These are phyloP conservation scores for Leucoagaricus sp. DNA, from an alignment of 1,284 basidiomycete species.

Conservation along the genomic window DNA sequence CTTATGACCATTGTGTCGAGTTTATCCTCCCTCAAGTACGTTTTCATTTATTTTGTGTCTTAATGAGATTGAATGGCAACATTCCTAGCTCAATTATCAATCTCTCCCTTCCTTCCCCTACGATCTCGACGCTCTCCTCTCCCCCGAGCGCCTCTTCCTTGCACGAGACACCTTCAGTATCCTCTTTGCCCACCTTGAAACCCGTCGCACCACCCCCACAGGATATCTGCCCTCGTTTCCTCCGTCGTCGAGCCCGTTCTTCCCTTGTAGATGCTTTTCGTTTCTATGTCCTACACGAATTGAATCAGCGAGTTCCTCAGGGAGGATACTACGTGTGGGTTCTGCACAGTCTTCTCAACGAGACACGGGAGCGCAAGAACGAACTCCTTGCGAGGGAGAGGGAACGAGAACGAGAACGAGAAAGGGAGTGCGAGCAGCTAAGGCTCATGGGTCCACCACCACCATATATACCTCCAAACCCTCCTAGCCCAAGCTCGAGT, in stretches of 20 bases:
- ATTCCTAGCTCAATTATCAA: slow-evolving; percentile 14
- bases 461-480: neutral
- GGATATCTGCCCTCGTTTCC: slow-evolving; percentile 11
- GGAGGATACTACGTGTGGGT: slow-evolving; percentile 15
- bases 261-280: slow-evolving; percentile 15
- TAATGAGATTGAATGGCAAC: neutral
- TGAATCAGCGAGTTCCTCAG: slow-evolving; percentile 11
- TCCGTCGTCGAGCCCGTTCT: slow-evolving; percentile 13
- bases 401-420: slow-evolving; percentile 9
- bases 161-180: neutral
- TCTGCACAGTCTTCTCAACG: slow-evolving; percentile 13
- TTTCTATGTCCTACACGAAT: slow-evolving; percentile 10
- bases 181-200: neutral
- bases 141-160: neutral
- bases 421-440: slow-evolving; percentile 1
- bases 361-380: slow-evolving; percentile 3
- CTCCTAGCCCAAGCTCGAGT: neutral
- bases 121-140: neutral
- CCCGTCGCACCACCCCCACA: neutral
- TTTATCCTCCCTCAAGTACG: slow-evolving; percentile 14
- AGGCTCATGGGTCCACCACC: slow-evolving; percentile 1
- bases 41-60: neutral
- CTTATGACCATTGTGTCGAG: slow-evolving; percentile 15
- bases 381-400: slow-evolving; percentile 8
- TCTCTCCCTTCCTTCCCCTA: slow-evolving; percentile 15